Evolutionary conservation across 1,284 basidiomycete genomes (phyloP), one percentile per base, ranked within the genome.

Genomic region (Puccinia hordei): DNA sequence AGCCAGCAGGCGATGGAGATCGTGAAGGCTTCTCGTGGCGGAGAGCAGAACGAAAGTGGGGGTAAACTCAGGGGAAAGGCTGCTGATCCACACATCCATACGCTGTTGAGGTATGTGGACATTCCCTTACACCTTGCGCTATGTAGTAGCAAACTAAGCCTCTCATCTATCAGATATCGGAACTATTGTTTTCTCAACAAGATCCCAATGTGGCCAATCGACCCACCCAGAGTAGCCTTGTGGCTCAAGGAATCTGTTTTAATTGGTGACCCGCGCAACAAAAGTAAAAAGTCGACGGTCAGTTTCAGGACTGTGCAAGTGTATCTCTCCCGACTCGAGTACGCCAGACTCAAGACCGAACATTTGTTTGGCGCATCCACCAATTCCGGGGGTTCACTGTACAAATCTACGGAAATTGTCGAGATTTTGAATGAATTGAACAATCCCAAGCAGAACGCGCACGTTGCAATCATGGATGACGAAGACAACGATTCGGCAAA

Each of bases 21-120:
- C 33, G 77, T 80, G 17, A 72, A 59, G 19, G 59, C 35, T 30
- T 55, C 68, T 27, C 77, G 77, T 6, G 69, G 51, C 10, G 44
- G 38, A 22, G 66, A 68, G n/a, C 49, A 35, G 0, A 44, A 55
- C 53, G 53, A 66, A 38, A 49, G 24, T n/a, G 55, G 55, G 13
- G 24, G 33, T 17, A 61, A 72, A 24, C 19, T 69, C 9, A 38
- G 65, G 33, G 41, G 51, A 13, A 73, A 66, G 44, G 61, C 68
- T 35, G 72, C 77, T n/a, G 77, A 80, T 80, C 77, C 77, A 17
- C 77, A 80, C 33, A 66, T 80, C n/a, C 77, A 80, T 38, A 80
- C 77, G 19, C 38, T 80, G 35, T 55, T 73, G 9, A 59, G 72
- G 72, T 73, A 4, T 12, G 72, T 38, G 2, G 13, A 55, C 15